These are phyloP conservation scores for Stellera chamaejasme DNA, from an alignment of 345 rosid genomes.

Conservation along the genomic window DNA sequence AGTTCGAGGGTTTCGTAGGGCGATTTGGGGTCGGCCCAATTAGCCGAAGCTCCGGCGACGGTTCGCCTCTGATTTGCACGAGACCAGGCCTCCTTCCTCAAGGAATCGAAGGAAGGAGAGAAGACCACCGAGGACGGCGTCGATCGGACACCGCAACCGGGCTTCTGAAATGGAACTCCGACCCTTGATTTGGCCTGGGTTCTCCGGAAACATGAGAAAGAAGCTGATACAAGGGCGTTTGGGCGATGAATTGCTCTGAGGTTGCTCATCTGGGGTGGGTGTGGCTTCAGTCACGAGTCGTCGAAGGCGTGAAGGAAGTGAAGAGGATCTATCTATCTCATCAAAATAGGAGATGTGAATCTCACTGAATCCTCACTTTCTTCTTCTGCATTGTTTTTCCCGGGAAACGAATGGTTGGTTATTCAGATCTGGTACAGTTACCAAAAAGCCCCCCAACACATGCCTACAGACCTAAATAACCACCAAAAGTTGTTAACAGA, in stretches of 20 bases:
- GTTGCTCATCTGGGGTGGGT: constrained; percentile 36
- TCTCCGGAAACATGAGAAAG: constrained; percentile 42
- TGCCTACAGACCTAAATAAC: too few species aligned
- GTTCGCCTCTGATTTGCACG: constrained; percentile 56
- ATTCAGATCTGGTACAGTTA: too few species aligned
- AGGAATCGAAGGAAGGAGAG: constrained; percentile 35
- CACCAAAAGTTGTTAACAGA: too few species aligned
- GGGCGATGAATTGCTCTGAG: constrained; percentile 60
- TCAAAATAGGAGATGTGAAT: constrained; percentile 17
- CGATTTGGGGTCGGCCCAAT: constrained; percentile 62
- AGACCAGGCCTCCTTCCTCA: constrained; percentile 35
- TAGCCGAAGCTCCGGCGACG: constrained; percentile 41
- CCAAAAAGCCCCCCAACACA: too few species aligned
- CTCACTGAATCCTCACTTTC: constrained; percentile 13
- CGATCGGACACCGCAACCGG: constrained; percentile 22
- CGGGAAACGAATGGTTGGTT: too few species aligned
- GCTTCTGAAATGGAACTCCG: constrained; percentile 48
- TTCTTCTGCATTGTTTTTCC: background rate
- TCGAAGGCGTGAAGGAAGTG: constrained; percentile 16
- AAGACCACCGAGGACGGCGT: constrained; percentile 27
- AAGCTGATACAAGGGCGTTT: constrained; percentile 37
- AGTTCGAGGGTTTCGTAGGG: constrained; percentile 93
- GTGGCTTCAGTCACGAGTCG: background rate
- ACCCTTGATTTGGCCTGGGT: constrained; percentile 33
- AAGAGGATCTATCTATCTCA: background rate